Base-by-base conservation (phyloP, 208 protist genomes). In the Crithidia brevicula region DNA sequence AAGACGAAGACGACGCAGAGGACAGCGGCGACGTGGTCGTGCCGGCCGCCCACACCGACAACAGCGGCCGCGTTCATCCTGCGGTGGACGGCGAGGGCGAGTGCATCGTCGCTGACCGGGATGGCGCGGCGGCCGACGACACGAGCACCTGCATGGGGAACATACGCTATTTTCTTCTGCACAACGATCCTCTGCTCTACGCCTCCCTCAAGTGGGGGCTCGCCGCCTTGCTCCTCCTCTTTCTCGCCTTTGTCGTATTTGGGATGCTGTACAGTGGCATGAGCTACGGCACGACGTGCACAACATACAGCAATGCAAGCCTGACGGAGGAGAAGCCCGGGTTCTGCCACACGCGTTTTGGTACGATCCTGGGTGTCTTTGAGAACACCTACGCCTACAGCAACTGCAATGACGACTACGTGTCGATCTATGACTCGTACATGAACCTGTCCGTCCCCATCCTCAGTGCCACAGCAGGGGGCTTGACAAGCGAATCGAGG, bases 351-450 rank as follows among this genome's bases (percentile, higher is more conserved):
- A 76, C 49, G 27, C 58, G 67, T 2, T 90, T 91, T 23, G 85
- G 83, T 22, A 45, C 71, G 33, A 82, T 91, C 60, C 54, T 90
- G 11, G 88, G 88, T 43, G 50, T 51, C n/a, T 62, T 77, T 51
- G 64, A 84, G 22, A 77, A 74, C 62, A 76, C 89, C 11, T 72
- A 77, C 30, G 76, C 73, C n/a, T 91, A 82, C 65, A 87, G 85
- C 61, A 94, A 91, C 77, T 94, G 85, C 72, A 82, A 88, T 60
- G 56, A 69, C 18, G 73, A 62, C 13, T 89, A 67, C 68, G 71
- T 76, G 25, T 82, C 77, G 18, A 52, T 62, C 25, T 7, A 64
- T 5, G 34, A 74, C 16, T 40, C 64, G n/a, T 58, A 46, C 45
- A 58, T 83, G 33, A 59, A 71, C 30, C n/a, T 84, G 2, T 58